Base-by-base conservation (phyloP, 1,284 basidiomycete genomes). In the Trichosporon sp. region DNA sequence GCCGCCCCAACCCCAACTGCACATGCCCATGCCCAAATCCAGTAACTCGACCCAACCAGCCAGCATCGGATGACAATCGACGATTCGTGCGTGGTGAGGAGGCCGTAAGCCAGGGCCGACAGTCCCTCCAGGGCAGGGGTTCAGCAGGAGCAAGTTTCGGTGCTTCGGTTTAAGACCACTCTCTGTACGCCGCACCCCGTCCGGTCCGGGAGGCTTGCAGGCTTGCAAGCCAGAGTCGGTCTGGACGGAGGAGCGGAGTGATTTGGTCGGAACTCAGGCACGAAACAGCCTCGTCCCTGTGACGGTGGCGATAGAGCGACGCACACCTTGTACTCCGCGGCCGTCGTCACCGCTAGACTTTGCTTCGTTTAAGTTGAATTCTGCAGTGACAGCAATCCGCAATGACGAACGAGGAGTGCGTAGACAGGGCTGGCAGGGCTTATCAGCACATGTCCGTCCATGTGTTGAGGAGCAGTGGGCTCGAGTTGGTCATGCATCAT, bases 271-370 rank as follows among this genome's bases (percentile, higher is more conserved):
- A 19, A 21, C 48, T 21, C 51, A 54, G 51, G 51, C 51, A 54
- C 51, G 51, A 7, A 2, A 0, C 8, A 8, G 19, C 19, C 6
- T 26, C 19, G 19, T 12, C 38, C 38, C 51, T 54, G 8, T 54
- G 51, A 40, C 21, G 51, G 51, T 54, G 51, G 51, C 51, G 51
- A 54, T 54, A 54, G 51, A 54, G 51, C 51, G 51, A 54, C 51
- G 51, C 46, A 19, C 46, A 48, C 5, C 21, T 12, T 8, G 16
- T 7, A 16, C 51, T 54, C 51, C 51, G 51, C 51, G 51, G 51
- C 51, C 51, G 51, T 54, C 51, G 51, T 21, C 51, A 26, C 51
- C 51, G 51, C 43, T n/a, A 2, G 16, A 14, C 16, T 46, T n/a
- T 46, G 43, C 16, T 46, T 46, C 43, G 43, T 46, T n/a, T 46